A percentile compares a stretch with the other conserved stretches of the same genome.
These are phyloP conservation scores for Debaryomyces robertsiae DNA, from an alignment of 1,139 yeast species.

Conservation along the genomic window DNA sequence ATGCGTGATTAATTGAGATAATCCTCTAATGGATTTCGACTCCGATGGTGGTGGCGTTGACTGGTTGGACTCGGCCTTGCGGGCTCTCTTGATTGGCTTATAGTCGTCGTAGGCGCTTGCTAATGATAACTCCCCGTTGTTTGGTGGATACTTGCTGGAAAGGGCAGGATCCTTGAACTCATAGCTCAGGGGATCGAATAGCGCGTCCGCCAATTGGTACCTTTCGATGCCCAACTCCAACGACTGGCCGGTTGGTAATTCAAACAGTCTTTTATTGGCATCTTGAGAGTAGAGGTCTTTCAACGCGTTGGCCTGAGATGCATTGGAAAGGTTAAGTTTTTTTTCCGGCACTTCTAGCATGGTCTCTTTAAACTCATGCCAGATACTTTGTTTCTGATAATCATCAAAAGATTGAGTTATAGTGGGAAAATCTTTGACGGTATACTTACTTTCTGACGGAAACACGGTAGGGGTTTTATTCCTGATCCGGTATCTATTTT, in stretches of 20 bases:
- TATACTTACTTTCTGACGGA: slow-evolving; percentile 38
- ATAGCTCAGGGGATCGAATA: slow-evolving; percentile 65
- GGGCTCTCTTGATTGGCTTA: slow-evolving; percentile 68
- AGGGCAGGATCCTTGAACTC: slow-evolving; percentile 29
- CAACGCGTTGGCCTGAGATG: slow-evolving; percentile 20
- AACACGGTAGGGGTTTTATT: slow-evolving; percentile 35
- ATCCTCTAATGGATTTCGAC: slow-evolving; percentile 44
- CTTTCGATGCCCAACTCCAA: slow-evolving; percentile 55
- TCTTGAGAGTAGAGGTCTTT: slow-evolving; percentile 36
- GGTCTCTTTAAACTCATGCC: slow-evolving; percentile 70
- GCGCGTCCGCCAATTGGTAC: slow-evolving; percentile 67
- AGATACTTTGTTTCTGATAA: slow-evolving; percentile 34
- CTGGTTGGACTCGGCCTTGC: slow-evolving; percentile 43
- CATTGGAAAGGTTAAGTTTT: slow-evolving; percentile 25
- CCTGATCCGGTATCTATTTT: slow-evolving; percentile 33
- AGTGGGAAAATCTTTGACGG: slow-evolving; percentile 31
- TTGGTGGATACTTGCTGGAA: slow-evolving; percentile 33
- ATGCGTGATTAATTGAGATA: slow-evolving; percentile 70
- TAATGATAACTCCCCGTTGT: slow-evolving; percentile 39
- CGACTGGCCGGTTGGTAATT: slow-evolving; percentile 71
- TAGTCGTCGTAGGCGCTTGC: slow-evolving; percentile 57
- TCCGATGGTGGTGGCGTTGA: slow-evolving; percentile 41
- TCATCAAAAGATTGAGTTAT: slow-evolving; percentile 45
- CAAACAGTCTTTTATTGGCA: slow-evolving; percentile 59
- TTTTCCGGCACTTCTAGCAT: slow-evolving; percentile 57